Conservation (phyloP, 108 stramenopile species). For the Nannochloropsis gaditana region DNA sequence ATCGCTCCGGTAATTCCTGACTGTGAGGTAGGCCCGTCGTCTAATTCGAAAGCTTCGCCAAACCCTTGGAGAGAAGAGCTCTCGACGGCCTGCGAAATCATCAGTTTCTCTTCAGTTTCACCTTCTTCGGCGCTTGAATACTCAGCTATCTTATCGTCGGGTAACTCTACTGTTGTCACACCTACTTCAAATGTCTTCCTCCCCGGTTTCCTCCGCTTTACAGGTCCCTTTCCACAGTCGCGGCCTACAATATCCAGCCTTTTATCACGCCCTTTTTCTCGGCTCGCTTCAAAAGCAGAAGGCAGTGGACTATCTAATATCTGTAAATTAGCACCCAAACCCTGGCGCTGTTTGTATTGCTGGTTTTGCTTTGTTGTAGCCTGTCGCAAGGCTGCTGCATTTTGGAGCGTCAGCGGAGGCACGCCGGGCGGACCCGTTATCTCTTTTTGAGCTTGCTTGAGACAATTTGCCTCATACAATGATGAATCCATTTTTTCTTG, state of each 20-base stretch:
- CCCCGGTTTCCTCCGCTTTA: not conserved
- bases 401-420: not conserved
- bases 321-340: too few species aligned
- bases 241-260: too few species aligned
- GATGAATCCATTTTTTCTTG: not conserved
- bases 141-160: not conserved
- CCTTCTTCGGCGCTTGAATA: not conserved
- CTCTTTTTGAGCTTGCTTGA: too few species aligned
- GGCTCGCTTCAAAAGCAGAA: too few species aligned
- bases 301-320: too few species aligned
- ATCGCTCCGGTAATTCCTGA: too few species aligned
- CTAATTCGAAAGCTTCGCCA: too few species aligned
- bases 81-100: too few species aligned
- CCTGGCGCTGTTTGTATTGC: not conserved
- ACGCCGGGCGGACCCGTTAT: not conserved
- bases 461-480: not conserved
- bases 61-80: too few species aligned
- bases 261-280: too few species aligned
- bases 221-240: not conserved
- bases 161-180: not conserved
- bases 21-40: too few species aligned
- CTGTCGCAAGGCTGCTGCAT: not conserved
- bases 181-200: not conserved
- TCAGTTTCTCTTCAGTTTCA: not conserved
- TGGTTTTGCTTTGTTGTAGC: not conserved